phyloP scores from a whole-genome alignment of 164 flowering plant species.

The Piper longum region DNA sequence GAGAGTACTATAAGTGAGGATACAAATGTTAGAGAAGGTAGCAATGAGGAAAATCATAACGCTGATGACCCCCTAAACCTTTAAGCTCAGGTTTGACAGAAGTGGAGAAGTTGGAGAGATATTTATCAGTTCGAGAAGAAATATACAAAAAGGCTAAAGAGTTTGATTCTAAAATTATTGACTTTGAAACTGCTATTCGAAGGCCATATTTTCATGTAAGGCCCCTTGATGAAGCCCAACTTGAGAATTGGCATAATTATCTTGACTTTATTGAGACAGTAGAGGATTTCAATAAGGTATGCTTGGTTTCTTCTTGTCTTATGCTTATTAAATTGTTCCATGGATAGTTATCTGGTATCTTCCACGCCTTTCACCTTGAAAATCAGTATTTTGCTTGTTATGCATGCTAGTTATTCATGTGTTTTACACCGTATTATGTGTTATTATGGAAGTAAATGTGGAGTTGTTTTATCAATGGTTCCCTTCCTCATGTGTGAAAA shows the following conservation, averaged over 20 bases:
- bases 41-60: constrained; percentile 42
- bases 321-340: too few relatives aligned
- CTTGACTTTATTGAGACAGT: constrained; percentile 85
- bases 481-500: constrained; percentile 68
- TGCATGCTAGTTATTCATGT: constrained; percentile 28
- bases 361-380: not conserved
- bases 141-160: constrained; percentile 94
- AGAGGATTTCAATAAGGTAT: constrained; percentile 86
- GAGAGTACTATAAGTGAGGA: constrained; percentile 15
- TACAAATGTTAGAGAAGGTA: constrained; percentile 18
- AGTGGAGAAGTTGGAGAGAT: constrained; percentile 93
- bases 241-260: constrained; percentile 95
- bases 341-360: not conserved
- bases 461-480: constrained; percentile 57
- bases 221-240: constrained; percentile 76
- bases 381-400: constrained; percentile 25
- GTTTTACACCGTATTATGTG: constrained; percentile 9
- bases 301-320: not conserved
- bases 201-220: constrained; percentile 98
- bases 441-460: too few relatives aligned
- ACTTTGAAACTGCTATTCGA: constrained; percentile 91
- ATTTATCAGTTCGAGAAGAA: constrained; percentile 83
- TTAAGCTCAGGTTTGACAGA: constrained; percentile 68
- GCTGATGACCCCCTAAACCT: constrained; percentile 41
- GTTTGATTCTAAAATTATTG: constrained; percentile 91